These are phyloP conservation scores for Sporothrix mexicana DNA, from an alignment of 2,329 filamentous ascomycete species.

Conservation along the genomic window DNA sequence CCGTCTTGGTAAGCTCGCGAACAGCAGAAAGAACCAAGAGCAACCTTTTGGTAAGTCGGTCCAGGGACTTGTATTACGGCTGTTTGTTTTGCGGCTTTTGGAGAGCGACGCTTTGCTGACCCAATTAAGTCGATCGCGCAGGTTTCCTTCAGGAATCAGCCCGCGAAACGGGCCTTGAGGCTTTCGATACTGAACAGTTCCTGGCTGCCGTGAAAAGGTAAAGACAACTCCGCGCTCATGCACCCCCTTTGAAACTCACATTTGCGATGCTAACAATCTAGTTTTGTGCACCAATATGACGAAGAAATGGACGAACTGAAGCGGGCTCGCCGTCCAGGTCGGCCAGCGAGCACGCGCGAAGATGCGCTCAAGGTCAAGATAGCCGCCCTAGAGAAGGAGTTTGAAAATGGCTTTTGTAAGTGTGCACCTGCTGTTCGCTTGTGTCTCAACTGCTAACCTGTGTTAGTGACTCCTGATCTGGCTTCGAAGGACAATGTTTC, in stretches of 20 bases:
- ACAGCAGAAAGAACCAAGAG: slow-evolving; percentile 74
- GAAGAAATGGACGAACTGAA: slow-evolving; percentile 71
- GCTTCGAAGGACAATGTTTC: slow-evolving; percentile 68
- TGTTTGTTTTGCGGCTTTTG: slow-evolving; percentile 32
- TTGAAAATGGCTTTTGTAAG: slow-evolving; percentile 78
- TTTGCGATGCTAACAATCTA: slow-evolving; percentile 44
- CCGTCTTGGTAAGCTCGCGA: slow-evolving; percentile 74
- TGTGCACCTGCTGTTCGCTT: neutral
- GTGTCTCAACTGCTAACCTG: slow-evolving; percentile 37
- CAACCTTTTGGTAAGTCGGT: slow-evolving; percentile 54
- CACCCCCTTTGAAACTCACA: neutral
- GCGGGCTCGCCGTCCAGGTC: slow-evolving; percentile 74
- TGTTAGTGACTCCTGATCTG: slow-evolving; percentile 74
- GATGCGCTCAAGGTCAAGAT: slow-evolving; percentile 76
- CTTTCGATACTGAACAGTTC: slow-evolving; percentile 62
- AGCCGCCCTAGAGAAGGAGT: slow-evolving; percentile 75
- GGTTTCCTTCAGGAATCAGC: slow-evolving; percentile 61
- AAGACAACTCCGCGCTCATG: slow-evolving; percentile 37
- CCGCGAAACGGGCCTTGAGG: slow-evolving; percentile 55
- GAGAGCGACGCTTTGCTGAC: neutral
- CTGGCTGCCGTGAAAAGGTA: slow-evolving; percentile 68
- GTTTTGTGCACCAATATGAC: slow-evolving; percentile 70
- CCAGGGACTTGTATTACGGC: slow-evolving; percentile 59
- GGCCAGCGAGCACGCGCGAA: slow-evolving; percentile 78
- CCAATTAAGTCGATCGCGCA: slow-evolving; percentile 35